Conservation (phyloP, 176 grass and related monocot genomes). For the Leersia perrieri region DNA sequence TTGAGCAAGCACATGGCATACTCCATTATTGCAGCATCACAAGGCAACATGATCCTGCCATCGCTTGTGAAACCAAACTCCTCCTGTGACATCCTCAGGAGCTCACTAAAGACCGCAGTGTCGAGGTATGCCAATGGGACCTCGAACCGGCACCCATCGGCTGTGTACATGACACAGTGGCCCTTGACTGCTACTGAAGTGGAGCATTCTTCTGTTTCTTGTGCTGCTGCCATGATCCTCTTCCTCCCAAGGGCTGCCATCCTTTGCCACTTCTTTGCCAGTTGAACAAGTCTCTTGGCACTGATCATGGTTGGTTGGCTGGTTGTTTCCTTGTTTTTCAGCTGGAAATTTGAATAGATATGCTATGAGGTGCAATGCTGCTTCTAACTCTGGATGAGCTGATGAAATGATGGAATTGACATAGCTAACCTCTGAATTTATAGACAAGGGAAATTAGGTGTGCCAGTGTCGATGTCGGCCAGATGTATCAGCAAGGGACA, state of each 20-base stretch:
- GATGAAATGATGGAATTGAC: background rate
- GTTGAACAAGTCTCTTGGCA: constrained; percentile 32
- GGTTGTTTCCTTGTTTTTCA: constrained; percentile 15
- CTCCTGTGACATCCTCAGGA: constrained; percentile 43
- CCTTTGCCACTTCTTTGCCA: constrained; percentile 31
- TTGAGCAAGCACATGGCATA: constrained; percentile 51
- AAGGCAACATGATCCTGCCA: constrained; percentile 51
- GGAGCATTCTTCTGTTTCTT: too few species aligned
- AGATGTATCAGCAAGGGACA: background rate
- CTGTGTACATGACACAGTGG: constrained; percentile 47
- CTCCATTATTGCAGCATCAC: constrained; percentile 42
- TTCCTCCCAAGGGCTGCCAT: background rate
- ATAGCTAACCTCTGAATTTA: constrained; percentile 5
- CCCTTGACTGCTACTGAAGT: constrained; percentile 38
- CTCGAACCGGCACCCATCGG: constrained; percentile 44
- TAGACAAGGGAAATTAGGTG: background rate
- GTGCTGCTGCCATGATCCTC: constrained; percentile 17
- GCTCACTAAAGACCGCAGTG: constrained; percentile 35
- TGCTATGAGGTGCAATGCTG: background rate
- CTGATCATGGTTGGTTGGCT: constrained; percentile 25
- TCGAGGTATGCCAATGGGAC: constrained; percentile 49
- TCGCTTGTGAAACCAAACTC: constrained; percentile 46
- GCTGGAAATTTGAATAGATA: background rate
- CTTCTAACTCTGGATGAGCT: background rate
- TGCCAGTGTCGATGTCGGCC: background rate